These are phyloP conservation scores for Pouteria campechiana DNA, from an alignment of 179 eudicot species.

Conservation along the genomic window DNA sequence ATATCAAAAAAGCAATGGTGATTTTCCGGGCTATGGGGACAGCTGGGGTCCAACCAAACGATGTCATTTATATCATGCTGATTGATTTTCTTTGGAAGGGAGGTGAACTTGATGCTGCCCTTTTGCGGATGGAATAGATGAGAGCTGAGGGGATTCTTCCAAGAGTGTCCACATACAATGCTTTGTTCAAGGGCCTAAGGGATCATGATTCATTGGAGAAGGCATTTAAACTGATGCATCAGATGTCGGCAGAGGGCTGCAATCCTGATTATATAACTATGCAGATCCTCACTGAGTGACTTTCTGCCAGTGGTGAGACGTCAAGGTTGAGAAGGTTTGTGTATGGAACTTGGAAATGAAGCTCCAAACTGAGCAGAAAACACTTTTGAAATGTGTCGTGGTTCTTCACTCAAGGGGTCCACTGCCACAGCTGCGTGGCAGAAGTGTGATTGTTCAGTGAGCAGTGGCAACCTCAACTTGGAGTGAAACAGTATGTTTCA, in stretches of 20 bases:
- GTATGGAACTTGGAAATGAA: too few relatives aligned
- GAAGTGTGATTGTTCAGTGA: too few relatives aligned
- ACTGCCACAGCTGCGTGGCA: too few relatives aligned
- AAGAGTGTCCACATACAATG: conserved; percentile 55
- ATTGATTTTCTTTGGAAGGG: conserved; percentile 51
- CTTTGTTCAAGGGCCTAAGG: conserved; percentile 53
- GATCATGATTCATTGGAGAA: conserved; percentile 41
- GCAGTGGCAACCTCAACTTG: too few relatives aligned
- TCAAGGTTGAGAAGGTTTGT: conserved; percentile 49
- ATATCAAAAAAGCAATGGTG: conserved; percentile 51
- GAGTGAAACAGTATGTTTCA: too few relatives aligned
- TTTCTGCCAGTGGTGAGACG: conserved; percentile 48
- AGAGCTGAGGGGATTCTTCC: conserved; percentile 41
- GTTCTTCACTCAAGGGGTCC: too few relatives aligned
- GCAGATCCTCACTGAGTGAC: conserved; percentile 75
- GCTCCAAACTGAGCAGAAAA: too few relatives aligned
- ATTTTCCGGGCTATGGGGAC: conserved; percentile 42
- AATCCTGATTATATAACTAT: conserved; percentile 69
- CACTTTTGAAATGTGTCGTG: too few relatives aligned
- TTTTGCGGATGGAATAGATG: conserved; percentile 63
- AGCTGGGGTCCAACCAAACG: conserved; percentile 42
- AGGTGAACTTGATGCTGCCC: conserved; percentile 33
- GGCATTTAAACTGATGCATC: conserved; percentile 66
- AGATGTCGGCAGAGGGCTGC: conserved; percentile 55
- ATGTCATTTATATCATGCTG: conserved; percentile 62